Conservation (phyloP, 495 filamentous ascomycete species). For the Penicillium cinerascens region DNA sequence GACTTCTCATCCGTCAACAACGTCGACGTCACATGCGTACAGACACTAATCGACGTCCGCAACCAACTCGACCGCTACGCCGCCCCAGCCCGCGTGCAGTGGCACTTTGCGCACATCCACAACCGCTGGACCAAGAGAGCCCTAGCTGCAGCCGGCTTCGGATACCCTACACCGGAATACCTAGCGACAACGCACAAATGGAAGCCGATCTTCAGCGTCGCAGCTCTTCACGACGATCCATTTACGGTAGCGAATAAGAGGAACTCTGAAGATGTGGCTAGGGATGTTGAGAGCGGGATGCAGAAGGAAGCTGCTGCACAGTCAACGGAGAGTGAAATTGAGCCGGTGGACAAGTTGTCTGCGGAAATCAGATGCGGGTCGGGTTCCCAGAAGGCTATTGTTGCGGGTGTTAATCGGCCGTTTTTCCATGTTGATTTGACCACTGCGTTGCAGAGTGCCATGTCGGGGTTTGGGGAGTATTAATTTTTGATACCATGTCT, state of each 20-base stretch:
- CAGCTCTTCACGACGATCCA: neutral
- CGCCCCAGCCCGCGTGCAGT: slow-evolving; percentile 79
- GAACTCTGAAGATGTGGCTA: neutral
- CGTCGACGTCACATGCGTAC: slow-evolving; percentile 88
- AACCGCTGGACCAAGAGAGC: slow-evolving; percentile 98
- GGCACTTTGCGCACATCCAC: slow-evolving; percentile 92
- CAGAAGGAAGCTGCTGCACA: neutral
- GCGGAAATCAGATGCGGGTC: neutral
- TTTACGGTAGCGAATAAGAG: neutral
- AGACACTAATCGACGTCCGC: slow-evolving; percentile 93
- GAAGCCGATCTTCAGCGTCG: slow-evolving; percentile 89
- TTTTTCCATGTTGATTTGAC: slow-evolving; percentile 6
- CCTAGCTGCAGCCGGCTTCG: slow-evolving; percentile 84
- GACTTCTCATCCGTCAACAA: slow-evolving; percentile 96
- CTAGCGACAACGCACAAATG: slow-evolving; percentile 57
- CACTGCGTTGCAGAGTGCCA: neutral
- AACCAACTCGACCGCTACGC: slow-evolving; percentile 93
- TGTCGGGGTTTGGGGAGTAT: neutral
- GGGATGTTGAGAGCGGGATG: neutral
- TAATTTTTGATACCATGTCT: neutral
- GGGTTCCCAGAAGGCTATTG: neutral
- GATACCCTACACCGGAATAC: slow-evolving; percentile 66
- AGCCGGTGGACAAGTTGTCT: neutral
- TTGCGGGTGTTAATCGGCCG: slow-evolving; percentile 1
- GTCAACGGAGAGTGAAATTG: neutral